Conservation (phyloP, 495 filamentous ascomycete species). For the Pseudoneurospora amorphoporcata region DNA sequence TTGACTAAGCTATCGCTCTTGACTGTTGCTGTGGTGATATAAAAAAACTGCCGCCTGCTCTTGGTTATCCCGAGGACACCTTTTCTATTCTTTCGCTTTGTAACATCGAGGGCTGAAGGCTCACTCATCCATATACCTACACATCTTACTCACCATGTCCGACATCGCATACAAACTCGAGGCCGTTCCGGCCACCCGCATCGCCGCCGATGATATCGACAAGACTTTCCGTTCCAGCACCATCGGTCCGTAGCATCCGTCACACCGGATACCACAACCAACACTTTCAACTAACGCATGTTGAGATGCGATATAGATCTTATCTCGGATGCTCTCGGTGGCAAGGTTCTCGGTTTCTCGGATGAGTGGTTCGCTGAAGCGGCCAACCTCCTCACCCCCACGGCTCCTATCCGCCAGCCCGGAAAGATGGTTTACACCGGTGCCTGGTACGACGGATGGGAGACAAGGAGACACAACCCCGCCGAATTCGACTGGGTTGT, state of each 20-base stretch:
- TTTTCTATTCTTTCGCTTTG: background rate
- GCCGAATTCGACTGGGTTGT: slow-evolving; percentile 76
- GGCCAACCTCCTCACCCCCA: slow-evolving; percentile 65
- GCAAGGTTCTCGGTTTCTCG: slow-evolving; percentile 62
- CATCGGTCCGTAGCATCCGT: slow-evolving; percentile 45
- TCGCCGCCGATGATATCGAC: slow-evolving; percentile 55
- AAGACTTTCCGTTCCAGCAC: slow-evolving; percentile 56
- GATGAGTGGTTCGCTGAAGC: slow-evolving; percentile 89
- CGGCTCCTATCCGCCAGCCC: slow-evolving; percentile 61
- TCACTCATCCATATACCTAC: background rate
- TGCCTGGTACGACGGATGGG: slow-evolving; percentile 95
- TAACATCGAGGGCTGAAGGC: background rate
- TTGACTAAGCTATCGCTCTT: background rate
- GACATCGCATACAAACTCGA: slow-evolving; percentile 37
- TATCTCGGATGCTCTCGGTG: slow-evolving; percentile 62
- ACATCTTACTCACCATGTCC: slow-evolving; percentile 9
- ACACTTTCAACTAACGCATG: background rate
- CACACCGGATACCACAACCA: background rate
- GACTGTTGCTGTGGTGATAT: background rate
- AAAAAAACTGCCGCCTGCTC: background rate
- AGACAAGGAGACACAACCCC: slow-evolving; percentile 78
- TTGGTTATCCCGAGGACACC: background rate
- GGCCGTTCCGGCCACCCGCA: slow-evolving; percentile 32
- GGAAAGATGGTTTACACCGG: slow-evolving; percentile 79
- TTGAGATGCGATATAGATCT: slow-evolving; percentile 48